Evolutionary conservation across 345 rosid genomes (phyloP), one percentile per base, ranked within the genome.

Genomic region (Rhizophora apiculata): DNA sequence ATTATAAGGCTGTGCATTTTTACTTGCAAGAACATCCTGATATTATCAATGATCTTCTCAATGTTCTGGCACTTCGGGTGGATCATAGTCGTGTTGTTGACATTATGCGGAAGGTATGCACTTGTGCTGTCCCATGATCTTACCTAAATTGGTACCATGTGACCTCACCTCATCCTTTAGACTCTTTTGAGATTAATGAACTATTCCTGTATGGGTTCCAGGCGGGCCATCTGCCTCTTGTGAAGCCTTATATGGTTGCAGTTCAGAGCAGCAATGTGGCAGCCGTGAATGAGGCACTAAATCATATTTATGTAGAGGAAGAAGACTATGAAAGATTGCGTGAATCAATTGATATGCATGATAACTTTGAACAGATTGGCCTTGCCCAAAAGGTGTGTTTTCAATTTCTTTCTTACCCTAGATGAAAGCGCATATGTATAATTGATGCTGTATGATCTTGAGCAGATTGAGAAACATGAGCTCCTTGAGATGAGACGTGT

Each of bases 401-500:
- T 5, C 22, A 29, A 27, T 55, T n/a, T 8, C 24, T 55, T 22
- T 29, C 51, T 60, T 22, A 43, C 43, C n/a, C 2, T 65, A 27
- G 52, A 8, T 30, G 21, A 2, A 27, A 52, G 31, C 61, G 18
- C 62, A 60, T 15, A 19, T 34, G 39, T 55, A 15, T 74, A 52
- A 67, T 18, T 37, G 57, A 62, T 61, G 64, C 69, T 64, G 68
- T 65, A 54, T 65, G 68, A 74, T 19, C 64, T 49, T 31, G 29
- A 67, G 63, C 87, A 94, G 98, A 89, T 91, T 62, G 98, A 94
- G 92, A 94, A 94, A 76, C 98, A 94, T 39, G 98, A 94, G 85
- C 97, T 94, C 72, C 86, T 94, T 68, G 98, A 94, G 79, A 94
- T 94, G 97, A 88, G 98, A 75, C 97, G 98, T n/a, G 98, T 94